Base-by-base conservation (phyloP, 2,329 filamentous ascomycete species). In the Penicillium sp. region DNA sequence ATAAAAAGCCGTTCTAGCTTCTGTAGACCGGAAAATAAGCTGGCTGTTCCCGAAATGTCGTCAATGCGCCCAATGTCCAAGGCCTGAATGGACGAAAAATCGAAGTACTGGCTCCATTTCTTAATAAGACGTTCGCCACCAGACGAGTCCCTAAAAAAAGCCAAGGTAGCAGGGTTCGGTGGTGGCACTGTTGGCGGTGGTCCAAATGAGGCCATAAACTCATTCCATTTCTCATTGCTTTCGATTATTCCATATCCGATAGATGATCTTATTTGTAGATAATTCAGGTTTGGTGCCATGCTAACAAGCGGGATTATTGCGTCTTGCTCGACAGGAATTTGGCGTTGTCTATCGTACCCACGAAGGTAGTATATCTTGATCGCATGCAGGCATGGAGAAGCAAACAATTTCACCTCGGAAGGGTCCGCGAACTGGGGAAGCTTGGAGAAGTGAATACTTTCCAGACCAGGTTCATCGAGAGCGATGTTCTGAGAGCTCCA, bases 1-100 rank as follows among this genome's bases (percentile, higher is more conserved):
- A 52, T 43, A 12, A 45, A 45, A 5, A 52, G 50, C 11, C 50
- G 23, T 23, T 52, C 50, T n/a, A 52, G 50, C 20, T 26, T 50
- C 16, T n/a, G 30, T 26, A 50, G 47, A 23, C 30, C 9, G 11
- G 50, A 45, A 1, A 43, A 30, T 11, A 52, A n/a, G 3, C 3
- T 20, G 1, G 16, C 50, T 20, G 38, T 8, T 20, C 28, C 12
- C 16, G 23, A 28, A 1, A 33, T 16, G 5, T 28, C 21, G 16
- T 7, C 21, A 23, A 52, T 43, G 26, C 38, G 28, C 23, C 35
- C 38, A 21, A 52, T 33, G 14, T 52, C 50, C 38, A 52, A 21
- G 2, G 50, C 23, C 24, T 26, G 35, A 8, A 52, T 24, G 5
- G 11, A 16, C 7, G 50, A 52, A 45, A 43, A 45, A 45, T 52